Evolutionary conservation across 306 rosid genomes (phyloP).

Genomic region (Amphicarpaea edgeworthii): DNA sequence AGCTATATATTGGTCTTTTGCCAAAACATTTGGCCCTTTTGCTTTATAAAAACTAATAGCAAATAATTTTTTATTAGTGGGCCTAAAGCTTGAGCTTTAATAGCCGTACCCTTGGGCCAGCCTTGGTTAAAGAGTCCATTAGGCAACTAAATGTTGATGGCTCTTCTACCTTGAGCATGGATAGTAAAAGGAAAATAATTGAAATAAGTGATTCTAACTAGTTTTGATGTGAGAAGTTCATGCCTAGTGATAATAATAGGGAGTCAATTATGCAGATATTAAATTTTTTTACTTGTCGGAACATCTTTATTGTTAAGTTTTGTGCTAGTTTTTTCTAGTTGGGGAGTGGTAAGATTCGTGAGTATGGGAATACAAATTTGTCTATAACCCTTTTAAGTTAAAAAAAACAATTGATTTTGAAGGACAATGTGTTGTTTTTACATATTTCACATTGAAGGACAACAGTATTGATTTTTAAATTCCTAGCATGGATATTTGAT

Average conservation of each 20-base stretch:
- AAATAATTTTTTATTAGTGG: no score
- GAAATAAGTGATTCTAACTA: not conserved
- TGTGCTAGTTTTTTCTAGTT: not conserved
- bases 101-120: no score
- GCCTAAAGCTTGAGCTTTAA: no score
- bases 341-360: slow-evolving; percentile 3
- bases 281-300: not conserved
- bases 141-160: slow-evolving; percentile 17
- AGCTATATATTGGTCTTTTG: no score
- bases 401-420: slow-evolving; percentile 5
- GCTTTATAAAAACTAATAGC: no score
- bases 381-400: not conserved
- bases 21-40: no score
- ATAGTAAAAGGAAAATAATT: not conserved
- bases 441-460: no score
- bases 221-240: slow-evolving; percentile 4
- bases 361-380: not conserved
- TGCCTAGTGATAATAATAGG: not conserved
- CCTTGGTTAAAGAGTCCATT: not conserved
- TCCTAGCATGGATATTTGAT: not conserved
- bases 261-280: not conserved
- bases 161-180: slow-evolving; percentile 6
- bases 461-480: slow-evolving; percentile 21
- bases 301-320: not conserved
- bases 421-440: not conserved